Evolutionary conservation across 2,329 filamentous ascomycete genomes (phyloP), one percentile per base, ranked within the genome.

Genomic region (Neoarthrinium moseri): DNA sequence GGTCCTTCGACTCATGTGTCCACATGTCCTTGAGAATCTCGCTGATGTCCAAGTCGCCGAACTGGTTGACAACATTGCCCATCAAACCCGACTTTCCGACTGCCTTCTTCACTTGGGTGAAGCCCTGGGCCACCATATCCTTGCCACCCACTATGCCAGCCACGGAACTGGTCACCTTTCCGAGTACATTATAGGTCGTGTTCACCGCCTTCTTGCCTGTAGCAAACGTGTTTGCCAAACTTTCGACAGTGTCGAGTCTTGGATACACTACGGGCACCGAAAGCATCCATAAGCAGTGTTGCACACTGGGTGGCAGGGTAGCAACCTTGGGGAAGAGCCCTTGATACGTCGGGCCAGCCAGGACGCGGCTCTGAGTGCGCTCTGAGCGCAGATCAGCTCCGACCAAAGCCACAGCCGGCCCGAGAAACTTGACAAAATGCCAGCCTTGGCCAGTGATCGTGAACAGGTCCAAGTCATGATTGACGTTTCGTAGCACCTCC

Each of bases 401-500:
- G 41, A 96, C 86, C 1, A 95, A 86, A 1, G 90, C 91, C 11
- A 99, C 85, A 4, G 89, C 89, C 1, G 94, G 94, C 1, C 94
- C 94, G 5, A 99, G 81, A 58, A 88, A 96, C 68, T 99, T 99
- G 68, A 99, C 83, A 66, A 97, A 99, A 67, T 99, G 94, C 94
- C 94, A 99, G 6, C 94, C 94, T 17, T 87, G 87, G n/a, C 94
- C 92, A 0, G 94, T 97, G 45, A 99, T 86, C 2, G 92, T 97
- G 69, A 99, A 99, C 5, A 99, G 81, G 58, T 99, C 94, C 38
- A 84, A 78, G 60, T 99, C 94, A 37, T 89, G 88, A 59, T 80
- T 87, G 47, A 95, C 86, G 56, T 95, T 92, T 43, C 91, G 87
- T 47, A 99, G 81, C 33, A 97, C 88, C 62, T 97, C 94, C 3